Evolutionary conservation across 306 rosid species (phyloP), one percentile per base, ranked within the genome.

Genomic region (Begonia fuchsioides): DNA sequence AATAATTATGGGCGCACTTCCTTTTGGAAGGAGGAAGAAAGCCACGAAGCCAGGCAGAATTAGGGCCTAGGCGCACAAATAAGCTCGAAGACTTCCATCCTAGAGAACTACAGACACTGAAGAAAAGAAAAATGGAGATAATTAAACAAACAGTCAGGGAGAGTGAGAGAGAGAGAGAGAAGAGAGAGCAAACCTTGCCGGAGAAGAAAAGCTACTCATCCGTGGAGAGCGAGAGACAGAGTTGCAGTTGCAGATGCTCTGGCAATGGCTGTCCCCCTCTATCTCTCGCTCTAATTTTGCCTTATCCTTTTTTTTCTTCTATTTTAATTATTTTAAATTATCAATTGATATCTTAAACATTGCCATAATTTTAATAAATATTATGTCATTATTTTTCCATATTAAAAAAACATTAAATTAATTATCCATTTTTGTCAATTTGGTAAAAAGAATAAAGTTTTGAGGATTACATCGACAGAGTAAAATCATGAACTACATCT

Each of bases 71-170:
- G 41, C 52, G 84, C n/a, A 48, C 13, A 10, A 80, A 78, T 15
- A 76, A 74, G 51, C 71, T 72, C 5, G 78, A 81, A 43, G 73
- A 67, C 44, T 69, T 83, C 88, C 86, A 83, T 32, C 76, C 86
- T 47, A 83, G 52, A 60, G 66, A 62, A 56, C 55, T 55, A 60
- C 71, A 63, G 13, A 51, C 68, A 70, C 78, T 70, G 81, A 50
- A 68, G 39, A 50, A 9, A 10, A 51, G 38, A n/a, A 43, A 51
- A 44, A 7, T 14, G 39, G 15, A 51, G 11, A 53, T 17, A 57
- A 13, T 49, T 17, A 10, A 69, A 59, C 12, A 12, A 52, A 54
- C 15, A 16, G 3, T 14, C 20, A 54, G 48, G 20, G 32, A 26
- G 19, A 50, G 50, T 18, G 50, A 13, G 32, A 43, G 13, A 59